Evolutionary conservation across 441 rosid genomes (phyloP), one percentile per base, ranked within the genome.

Genomic region (Isatis lusitanica): DNA sequence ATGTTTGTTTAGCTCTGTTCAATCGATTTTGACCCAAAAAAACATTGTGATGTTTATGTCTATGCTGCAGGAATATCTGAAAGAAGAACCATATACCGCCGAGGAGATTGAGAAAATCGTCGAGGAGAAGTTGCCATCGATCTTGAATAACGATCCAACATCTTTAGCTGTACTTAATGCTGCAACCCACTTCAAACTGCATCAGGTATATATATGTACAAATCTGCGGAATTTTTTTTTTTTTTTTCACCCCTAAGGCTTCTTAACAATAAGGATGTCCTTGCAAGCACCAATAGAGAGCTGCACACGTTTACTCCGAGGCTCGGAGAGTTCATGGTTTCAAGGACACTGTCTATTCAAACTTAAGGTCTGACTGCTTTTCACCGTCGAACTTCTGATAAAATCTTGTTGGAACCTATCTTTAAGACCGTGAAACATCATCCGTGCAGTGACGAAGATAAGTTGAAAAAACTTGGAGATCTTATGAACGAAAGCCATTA

Each of bases 301-400:
- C 99, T 47, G 84, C 89, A 71, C 98, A 92, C 58, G 98, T 92
- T 28, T 95, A 91, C 66, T 87, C 92, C 0, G 99, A 95, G 84
- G 98, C 98, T 50, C 84, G 74, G 76, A 79, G 97, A 36, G 99
- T 92, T 38, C 79, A 87, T 68, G 90, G 90, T 40, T 95, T 92
- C 85, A 90, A 90, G 84, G 96, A 91, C 79, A 77, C 90, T 0
- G 97, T 95, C 36, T 65, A 83, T 52, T 88, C 99, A 70, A 71
- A 76, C 58, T 79, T 85, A 47, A 92, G 92, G 99, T 88, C 40
- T 71, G 76, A 35, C 18, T 1, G 15, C 9, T 42, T 68, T 67
- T 62, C 7, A 1, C 24, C 10, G 31, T 36, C 7, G 6, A 36
- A 12, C 10, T 63, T 57, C 0, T 63, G 17, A 38, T 15, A 9